Percentiles rank a stretch among this genome's conserved stretches.
These are phyloP conservation scores for Chenopodium suecicum DNA, from an alignment of 148 eudicot species.

Conservation along the genomic window DNA sequence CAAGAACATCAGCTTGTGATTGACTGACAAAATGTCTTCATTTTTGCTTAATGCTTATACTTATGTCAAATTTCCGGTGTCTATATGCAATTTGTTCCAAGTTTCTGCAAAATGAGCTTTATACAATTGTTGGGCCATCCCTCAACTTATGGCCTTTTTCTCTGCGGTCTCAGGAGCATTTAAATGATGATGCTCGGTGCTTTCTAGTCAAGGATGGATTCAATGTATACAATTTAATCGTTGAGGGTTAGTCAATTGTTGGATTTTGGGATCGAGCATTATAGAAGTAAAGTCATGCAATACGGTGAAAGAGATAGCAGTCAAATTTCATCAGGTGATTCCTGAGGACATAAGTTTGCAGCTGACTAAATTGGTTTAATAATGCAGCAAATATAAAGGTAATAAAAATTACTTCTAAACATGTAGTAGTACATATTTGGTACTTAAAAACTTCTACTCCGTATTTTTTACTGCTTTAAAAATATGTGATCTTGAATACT, in stretches of 20 bases:
- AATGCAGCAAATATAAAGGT: background rate
- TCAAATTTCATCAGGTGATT: background rate
- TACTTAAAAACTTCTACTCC: background rate
- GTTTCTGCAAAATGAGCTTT: conserved; percentile 6
- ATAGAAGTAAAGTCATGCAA: too few relatives aligned
- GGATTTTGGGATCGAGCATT: too few relatives aligned
- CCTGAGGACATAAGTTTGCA: background rate
- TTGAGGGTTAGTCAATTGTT: too few relatives aligned
- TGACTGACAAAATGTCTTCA: background rate
- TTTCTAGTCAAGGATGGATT: too few relatives aligned
- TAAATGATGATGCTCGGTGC: background rate
- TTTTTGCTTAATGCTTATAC: background rate
- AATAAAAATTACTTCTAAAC: background rate
- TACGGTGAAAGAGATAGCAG: background rate
- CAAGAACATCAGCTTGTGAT: background rate
- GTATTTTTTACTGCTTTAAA: background rate
- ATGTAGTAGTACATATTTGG: background rate
- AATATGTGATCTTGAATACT: background rate
- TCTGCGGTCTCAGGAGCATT: background rate
- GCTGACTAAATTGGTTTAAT: background rate
- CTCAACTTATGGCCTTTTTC: background rate
- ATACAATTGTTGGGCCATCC: background rate
- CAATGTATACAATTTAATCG: too few relatives aligned
- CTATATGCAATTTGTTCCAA: background rate
- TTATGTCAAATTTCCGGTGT: background rate